Conservation (phyloP, 345 rosid genomes). For the Cardamine resedifolia region DNA sequence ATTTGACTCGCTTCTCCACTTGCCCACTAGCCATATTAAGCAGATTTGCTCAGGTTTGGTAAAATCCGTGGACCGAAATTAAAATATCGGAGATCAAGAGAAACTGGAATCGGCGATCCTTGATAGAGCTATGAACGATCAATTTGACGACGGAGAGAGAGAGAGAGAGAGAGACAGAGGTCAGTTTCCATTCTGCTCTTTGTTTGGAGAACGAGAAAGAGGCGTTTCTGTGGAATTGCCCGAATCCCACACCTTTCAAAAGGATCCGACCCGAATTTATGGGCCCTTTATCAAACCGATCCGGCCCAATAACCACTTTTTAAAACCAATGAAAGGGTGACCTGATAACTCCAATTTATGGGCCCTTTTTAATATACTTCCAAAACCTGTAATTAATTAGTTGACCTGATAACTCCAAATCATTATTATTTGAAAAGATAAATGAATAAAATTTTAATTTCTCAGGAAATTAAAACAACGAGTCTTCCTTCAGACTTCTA, state of each 20-base stretch:
- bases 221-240: background rate
- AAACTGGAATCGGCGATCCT: background rate
- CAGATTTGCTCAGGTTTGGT: background rate
- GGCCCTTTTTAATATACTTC: no score
- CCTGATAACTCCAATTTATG: no score
- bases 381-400: no score
- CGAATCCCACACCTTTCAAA: no score
- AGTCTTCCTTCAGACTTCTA: no score
- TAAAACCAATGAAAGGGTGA: no score
- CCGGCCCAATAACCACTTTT: background rate
- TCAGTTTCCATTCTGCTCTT: no score
- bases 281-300: background rate
- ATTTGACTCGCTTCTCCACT: constrained; percentile 64
- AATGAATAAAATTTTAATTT: no score
- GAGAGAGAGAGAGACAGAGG: no score
- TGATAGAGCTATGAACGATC: background rate
- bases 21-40: constrained; percentile 52
- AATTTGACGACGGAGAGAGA: background rate
- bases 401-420: no score
- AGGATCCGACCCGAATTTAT: background rate
- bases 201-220: background rate
- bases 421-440: no score
- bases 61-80: background rate
- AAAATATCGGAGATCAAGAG: background rate
- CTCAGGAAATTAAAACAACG: no score